Evolutionary conservation across 345 rosid genomes (phyloP), one percentile per base, ranked within the genome.

Genomic region (Carallia brachiata): DNA sequence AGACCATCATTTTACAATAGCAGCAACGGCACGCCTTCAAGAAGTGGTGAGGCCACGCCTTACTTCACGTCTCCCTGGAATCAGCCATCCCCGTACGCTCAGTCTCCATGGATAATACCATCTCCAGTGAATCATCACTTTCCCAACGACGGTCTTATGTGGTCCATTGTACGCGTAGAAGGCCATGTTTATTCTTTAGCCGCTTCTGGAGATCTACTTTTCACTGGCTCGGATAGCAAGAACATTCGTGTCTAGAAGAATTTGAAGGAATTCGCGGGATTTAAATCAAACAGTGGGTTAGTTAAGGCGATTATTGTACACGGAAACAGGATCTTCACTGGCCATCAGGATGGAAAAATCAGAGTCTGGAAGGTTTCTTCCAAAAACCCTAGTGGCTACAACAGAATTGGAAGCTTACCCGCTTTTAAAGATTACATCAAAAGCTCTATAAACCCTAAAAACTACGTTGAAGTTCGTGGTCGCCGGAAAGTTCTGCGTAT

Each of bases 161-260:
- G 89, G 13, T 87, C 92, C 52, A 79, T 89, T 30, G 79, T 84
- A 6, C 80, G 95, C 0, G 83, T 85, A 77, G 91, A 84, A 73
- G 95, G 95, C 1, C 90, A 89, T 52, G 75, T 89, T 4, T 89
- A 89, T 64, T 89, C 95, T 0, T 61, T 89, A n/a, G 89, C 95
- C 9, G 80, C 95, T 6, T 75, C 66, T 0, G 86, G 90, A 5
- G 82, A 85, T 59, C 79, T 89, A 67, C 62, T 89, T 4, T 89
- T 82, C 72, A 89, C 95, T 0, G 95, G 95, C 15, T 87, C 95
- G 0, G 91, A 85, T 39, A 85, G 91, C 65, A 87, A 80, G 79
- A 89, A 89, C 83, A 83, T 89, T 32, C 83, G 91, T 1, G 90
- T 87, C 0, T 89, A 91, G 95, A 87, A 78, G 78, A 82, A 87